Evolutionary conservation across 768 basidiomycete genomes (phyloP).

Genomic region (Serendipita indica): DNA sequence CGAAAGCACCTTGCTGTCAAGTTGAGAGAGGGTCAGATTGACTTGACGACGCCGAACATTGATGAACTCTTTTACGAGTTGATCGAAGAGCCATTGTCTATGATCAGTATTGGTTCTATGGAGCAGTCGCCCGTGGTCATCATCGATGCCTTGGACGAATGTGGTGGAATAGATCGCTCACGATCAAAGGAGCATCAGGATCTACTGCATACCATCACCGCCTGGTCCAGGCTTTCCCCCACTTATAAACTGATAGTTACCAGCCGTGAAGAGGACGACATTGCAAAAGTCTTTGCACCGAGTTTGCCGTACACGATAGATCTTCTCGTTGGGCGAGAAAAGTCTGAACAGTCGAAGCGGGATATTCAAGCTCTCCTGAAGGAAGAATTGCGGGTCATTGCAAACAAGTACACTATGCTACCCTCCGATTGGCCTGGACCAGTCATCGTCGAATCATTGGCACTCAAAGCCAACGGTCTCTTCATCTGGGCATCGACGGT

Average conservation of each 20-base stretch:
- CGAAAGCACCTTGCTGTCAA: not conserved
- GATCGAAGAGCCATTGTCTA: not conserved
- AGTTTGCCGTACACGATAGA: not conserved
- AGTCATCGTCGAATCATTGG: not conserved
- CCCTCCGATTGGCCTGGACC: not conserved
- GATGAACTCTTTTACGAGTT: not conserved
- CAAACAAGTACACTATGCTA: not conserved
- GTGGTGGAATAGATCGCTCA: not conserved
- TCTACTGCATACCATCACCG: not conserved
- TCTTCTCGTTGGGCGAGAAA: not conserved
- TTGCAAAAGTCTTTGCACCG: not conserved
- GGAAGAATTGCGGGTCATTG: not conserved
- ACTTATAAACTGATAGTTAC: slow-evolving; percentile 1
- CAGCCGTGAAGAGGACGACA: slow-evolving; percentile 1
- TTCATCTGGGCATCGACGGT: slow-evolving; percentile 1
- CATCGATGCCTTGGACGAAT: slow-evolving; percentile 2
- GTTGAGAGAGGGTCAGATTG: not conserved
- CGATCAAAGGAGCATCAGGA: not conserved
- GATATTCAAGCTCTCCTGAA: not conserved
- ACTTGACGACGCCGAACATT: not conserved
- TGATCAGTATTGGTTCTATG: not conserved
- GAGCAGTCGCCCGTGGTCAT: not conserved
- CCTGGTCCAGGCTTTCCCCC: not conserved
- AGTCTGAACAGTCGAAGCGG: not conserved
- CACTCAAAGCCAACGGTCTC: not conserved